phyloP scores from a whole-genome alignment of 352 stramenopile genomes.

The Globisporangium ultimum region DNA sequence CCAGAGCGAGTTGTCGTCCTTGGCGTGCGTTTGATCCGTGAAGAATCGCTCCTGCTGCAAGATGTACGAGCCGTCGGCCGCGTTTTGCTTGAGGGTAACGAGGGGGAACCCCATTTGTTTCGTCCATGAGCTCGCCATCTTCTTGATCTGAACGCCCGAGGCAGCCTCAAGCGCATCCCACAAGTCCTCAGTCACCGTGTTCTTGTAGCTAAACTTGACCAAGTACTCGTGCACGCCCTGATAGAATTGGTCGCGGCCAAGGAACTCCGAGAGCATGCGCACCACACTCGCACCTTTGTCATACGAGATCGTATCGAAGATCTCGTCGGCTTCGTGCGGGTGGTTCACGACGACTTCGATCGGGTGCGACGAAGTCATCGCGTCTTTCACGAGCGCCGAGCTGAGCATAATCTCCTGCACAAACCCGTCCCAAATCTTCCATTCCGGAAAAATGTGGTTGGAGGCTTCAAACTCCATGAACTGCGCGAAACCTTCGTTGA shows the following conservation, averaged over 20 bases:
- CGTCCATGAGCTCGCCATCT: constrained; percentile 94
- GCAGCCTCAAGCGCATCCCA: constrained; percentile 92
- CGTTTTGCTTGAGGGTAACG: constrained; percentile 71
- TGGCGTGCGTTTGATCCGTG: constrained; percentile 71
- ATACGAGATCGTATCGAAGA: constrained; percentile 98
- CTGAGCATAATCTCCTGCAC: constrained; percentile 68
- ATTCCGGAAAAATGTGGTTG: constrained; percentile 92
- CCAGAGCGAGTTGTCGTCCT: constrained; percentile 76
- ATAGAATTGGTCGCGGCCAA: constrained; percentile 69
- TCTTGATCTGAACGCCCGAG: constrained; percentile 85
- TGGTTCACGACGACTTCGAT: constrained; percentile 94
- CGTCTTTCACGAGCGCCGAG: constrained; percentile 91
- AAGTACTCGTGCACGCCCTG: constrained; percentile 93
- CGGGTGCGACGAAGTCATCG: constrained; percentile 87
- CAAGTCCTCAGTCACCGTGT: constrained; percentile 95
- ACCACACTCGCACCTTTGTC: constrained; percentile 87
- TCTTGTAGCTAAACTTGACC: constrained; percentile 91
- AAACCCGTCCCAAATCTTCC: constrained; percentile 96
- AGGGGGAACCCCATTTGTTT: constrained; percentile 94
- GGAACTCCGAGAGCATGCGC: constrained; percentile 70
- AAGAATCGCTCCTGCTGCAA: constrained; percentile 94
- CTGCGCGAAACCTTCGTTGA: constrained; percentile 98
- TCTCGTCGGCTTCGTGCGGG: constrained; percentile 94
- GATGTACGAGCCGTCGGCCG: constrained; percentile 49
- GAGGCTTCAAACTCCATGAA: constrained; percentile 96